Percentiles rank a stretch among this genome's conserved stretches.
These are phyloP conservation scores for Allium cepa DNA, from an alignment of 106 monocot genomes.

Conservation along the genomic window DNA sequence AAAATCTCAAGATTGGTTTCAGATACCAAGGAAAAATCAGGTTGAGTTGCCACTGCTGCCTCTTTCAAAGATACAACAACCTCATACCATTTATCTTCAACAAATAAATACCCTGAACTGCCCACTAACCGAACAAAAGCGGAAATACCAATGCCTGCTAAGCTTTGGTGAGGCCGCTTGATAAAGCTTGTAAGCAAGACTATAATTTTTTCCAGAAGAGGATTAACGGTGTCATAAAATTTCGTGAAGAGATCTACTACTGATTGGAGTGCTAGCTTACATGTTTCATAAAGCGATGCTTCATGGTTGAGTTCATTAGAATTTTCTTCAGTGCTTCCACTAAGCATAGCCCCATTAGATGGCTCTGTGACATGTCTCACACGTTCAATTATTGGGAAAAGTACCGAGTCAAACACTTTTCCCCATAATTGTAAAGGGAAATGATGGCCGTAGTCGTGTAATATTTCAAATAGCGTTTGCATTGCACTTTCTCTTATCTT, in stretches of 20 bases:
- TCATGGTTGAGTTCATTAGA: slow-evolving; percentile 69
- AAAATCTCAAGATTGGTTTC: slow-evolving; percentile 32
- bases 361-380: slow-evolving; percentile 94
- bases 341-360: slow-evolving; percentile 49
- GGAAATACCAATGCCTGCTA: slow-evolving; percentile 97
- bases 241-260: slow-evolving; percentile 97
- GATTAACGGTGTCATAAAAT: slow-evolving; percentile 90
- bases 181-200: slow-evolving; percentile 88
- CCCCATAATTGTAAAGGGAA: slow-evolving; percentile 94
- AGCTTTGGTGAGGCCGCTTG: slow-evolving; percentile 95
- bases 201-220: slow-evolving; percentile 72
- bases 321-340: slow-evolving; percentile 44
- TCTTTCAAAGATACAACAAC: slow-evolving; percentile 81
- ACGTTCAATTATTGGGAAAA: slow-evolving; percentile 96
- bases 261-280: slow-evolving; percentile 89
- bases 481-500: slow-evolving; percentile 93
- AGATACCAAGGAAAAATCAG: slow-evolving; percentile 64
- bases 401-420: slow-evolving; percentile 90
- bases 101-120: slow-evolving; percentile 68
- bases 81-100: slow-evolving; percentile 85
- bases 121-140: slow-evolving; percentile 92
- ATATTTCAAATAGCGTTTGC: slow-evolving; percentile 85
- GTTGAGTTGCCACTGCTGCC: slow-evolving; percentile 56
- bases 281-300: slow-evolving; percentile 96
- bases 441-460: slow-evolving; percentile 82